phyloP scores from a whole-genome alignment of 2,329 filamentous ascomycete species.

The Aspergillus spinulosporus region DNA sequence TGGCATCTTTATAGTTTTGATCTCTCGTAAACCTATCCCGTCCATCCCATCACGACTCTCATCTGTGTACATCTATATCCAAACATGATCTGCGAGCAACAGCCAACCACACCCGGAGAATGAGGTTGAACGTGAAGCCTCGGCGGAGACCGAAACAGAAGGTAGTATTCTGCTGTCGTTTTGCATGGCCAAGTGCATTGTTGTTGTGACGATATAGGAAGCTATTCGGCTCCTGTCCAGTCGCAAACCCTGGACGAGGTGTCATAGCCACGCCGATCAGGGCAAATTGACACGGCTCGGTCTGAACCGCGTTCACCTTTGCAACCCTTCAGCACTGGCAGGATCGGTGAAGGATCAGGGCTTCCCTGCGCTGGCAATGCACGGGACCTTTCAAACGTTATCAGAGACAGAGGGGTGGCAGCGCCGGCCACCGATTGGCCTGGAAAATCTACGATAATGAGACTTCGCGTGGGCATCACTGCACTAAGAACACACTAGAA shows the following conservation, averaged over 20 bases:
- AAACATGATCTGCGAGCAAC: background rate
- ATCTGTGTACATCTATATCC: background rate
- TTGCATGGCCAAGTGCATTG: background rate
- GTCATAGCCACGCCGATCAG: background rate
- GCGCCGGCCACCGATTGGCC: background rate
- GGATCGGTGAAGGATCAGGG: too few relatives aligned
- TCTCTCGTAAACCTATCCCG: background rate
- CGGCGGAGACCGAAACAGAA: constrained; percentile 17
- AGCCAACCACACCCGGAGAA: background rate
- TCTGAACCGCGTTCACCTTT: too few relatives aligned
- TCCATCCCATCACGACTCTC: background rate
- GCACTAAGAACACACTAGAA: constrained; percentile 1
- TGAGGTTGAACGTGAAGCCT: background rate
- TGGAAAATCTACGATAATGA: background rate
- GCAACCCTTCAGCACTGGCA: background rate
- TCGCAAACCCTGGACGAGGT: background rate
- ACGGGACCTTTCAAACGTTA: background rate
- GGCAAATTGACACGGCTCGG: background rate
- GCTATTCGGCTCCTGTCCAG: constrained; percentile 7
- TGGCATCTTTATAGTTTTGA: background rate
- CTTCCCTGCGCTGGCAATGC: background rate
- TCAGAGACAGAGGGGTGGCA: background rate
- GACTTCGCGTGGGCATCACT: background rate
- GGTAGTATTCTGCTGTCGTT: constrained; percentile 16
- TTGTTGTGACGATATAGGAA: background rate